Evolutionary conservation across 371 early-diverging fungal species (phyloP).

Genomic region (Vairimorpha apis): DNA sequence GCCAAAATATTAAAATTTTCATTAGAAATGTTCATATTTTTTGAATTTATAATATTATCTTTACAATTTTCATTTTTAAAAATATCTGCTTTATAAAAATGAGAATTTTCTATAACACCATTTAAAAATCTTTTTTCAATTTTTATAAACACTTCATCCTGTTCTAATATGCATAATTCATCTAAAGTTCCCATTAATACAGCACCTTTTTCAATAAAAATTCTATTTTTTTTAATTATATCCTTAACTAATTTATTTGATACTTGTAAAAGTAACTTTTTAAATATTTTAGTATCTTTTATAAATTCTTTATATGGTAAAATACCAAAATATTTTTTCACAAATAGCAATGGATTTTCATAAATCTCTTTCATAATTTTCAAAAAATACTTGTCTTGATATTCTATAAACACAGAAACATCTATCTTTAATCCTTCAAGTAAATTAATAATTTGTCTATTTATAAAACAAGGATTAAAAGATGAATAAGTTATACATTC

Average conservation of each 20-base stretch:
- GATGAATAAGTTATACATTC: conserved; percentile 44
- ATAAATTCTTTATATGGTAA: not conserved
- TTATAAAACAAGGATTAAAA: conserved; percentile 35
- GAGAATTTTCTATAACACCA: not conserved
- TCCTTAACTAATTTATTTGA: conserved; percentile 66
- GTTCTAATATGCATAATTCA: conserved; percentile 67
- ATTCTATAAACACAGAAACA: conserved; percentile 19
- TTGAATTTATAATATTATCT: not conserved
- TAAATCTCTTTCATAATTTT: not conserved
- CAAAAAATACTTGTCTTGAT: conserved; percentile 31
- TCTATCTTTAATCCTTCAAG: conserved; percentile 46
- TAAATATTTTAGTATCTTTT: conserved; percentile 57
- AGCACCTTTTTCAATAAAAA: conserved; percentile 68
- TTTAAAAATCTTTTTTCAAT: not conserved
- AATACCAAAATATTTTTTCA: conserved; percentile 9
- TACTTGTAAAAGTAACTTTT: conserved; percentile 65
- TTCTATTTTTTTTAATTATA: conserved; percentile 68
- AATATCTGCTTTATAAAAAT: too few species aligned
- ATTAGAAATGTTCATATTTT: not conserved
- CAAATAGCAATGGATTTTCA: conserved; percentile 2
- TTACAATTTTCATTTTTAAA: not conserved
- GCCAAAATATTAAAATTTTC: not conserved
- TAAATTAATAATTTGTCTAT: conserved; percentile 55
- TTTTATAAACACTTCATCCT: conserved; percentile 67
- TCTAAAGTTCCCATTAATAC: conserved; percentile 72